Conservation (phyloP, 441 rosid species). For the Erodium moschatum region DNA sequence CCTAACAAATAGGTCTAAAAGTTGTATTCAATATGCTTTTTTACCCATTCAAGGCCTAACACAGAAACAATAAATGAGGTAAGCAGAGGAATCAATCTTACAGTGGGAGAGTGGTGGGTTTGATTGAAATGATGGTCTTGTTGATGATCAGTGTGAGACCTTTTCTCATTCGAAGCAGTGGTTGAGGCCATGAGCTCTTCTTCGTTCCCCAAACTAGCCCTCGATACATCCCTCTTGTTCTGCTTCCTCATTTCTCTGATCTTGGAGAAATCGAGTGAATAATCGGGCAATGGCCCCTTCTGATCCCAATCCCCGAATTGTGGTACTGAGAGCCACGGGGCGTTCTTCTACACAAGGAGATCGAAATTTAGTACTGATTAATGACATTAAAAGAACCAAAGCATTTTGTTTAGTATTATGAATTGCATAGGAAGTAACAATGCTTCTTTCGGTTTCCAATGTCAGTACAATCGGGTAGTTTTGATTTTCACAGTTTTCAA, state of each 20-base stretch:
- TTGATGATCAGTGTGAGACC: conserved; percentile 27
- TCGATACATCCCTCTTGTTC: conserved; percentile 74
- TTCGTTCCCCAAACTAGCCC: conserved; percentile 89
- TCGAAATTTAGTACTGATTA: not conserved
- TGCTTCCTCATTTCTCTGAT: conserved; percentile 89
- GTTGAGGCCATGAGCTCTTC: conserved; percentile 61
- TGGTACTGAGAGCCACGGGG: conserved; percentile 88
- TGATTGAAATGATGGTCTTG: conserved; percentile 29
- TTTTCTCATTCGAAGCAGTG: conserved; percentile 26
- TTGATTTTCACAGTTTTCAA: not conserved
- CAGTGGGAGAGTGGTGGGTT: conserved; percentile 49
- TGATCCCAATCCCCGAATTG: conserved; percentile 95
- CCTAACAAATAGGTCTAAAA: not conserved
- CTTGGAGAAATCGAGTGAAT: conserved; percentile 80
- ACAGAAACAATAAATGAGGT: not conserved
- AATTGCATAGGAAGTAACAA: not conserved
- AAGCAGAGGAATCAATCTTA: conserved; percentile 33
- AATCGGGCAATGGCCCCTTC: conserved; percentile 77
- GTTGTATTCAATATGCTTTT: not conserved
- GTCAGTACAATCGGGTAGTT: not conserved
- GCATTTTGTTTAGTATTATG: not conserved
- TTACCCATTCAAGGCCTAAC: not conserved
- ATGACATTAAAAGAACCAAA: conserved; percentile 7
- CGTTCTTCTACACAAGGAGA: conserved; percentile 38
- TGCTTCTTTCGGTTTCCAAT: not conserved